Conservation (phyloP, 1,284 basidiomycete genomes). For the Cryptococcus sp. region DNA sequence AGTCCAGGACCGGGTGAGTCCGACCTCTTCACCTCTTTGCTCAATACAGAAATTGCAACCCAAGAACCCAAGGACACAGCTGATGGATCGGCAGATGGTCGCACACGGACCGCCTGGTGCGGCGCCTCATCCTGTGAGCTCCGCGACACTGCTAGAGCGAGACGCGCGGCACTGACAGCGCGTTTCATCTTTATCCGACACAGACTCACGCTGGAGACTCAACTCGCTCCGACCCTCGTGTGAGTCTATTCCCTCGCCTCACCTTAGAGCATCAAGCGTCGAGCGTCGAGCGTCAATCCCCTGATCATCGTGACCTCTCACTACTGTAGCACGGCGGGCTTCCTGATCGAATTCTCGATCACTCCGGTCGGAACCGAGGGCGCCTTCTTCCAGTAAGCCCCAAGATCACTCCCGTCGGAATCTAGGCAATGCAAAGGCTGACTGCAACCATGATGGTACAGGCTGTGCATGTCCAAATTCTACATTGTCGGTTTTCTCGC, state of each 20-base stretch:
- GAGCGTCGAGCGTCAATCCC: too few species aligned
- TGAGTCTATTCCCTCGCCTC: slow-evolving; percentile 5
- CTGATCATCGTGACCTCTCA: background rate
- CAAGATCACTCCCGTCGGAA: background rate
- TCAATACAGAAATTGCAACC: too few species aligned
- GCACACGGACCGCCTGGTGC: slow-evolving; percentile 30
- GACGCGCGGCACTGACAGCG: too few species aligned
- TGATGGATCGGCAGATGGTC: slow-evolving; percentile 4
- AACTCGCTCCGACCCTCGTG: slow-evolving; percentile 29
- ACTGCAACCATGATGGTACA: background rate
- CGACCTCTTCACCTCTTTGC: too few species aligned
- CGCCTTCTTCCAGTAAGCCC: slow-evolving; percentile 31
- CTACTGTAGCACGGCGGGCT: slow-evolving; percentile 10
- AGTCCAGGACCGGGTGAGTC: slow-evolving; percentile 32
- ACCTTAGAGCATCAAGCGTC: too few species aligned
- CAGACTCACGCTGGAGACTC: slow-evolving; percentile 32
- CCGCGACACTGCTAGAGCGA: too few species aligned
- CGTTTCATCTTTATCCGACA: too few species aligned
- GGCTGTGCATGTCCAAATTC: slow-evolving; percentile 29
- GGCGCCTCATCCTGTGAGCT: slow-evolving; percentile 16
- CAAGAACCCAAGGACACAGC: too few species aligned
- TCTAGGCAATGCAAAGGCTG: too few species aligned
- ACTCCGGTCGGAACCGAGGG: slow-evolving; percentile 21
- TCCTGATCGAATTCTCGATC: slow-evolving; percentile 30
- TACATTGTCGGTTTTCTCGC: slow-evolving; percentile 31